Evolutionary conservation across 768 basidiomycete species (phyloP).

Genomic region (Lentinula raphanica): DNA sequence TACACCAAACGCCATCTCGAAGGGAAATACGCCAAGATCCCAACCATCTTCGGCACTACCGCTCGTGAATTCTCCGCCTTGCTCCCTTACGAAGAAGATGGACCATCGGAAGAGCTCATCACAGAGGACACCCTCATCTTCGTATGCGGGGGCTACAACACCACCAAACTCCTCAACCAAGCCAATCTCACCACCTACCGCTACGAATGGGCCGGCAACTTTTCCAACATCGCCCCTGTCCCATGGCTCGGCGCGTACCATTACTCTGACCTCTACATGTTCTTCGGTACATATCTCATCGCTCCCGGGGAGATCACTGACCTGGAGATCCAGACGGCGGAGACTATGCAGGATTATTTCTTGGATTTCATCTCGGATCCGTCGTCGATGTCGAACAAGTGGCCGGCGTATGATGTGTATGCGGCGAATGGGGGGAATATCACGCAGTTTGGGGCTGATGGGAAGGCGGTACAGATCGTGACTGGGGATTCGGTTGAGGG

Average conservation of each 20-base stretch:
- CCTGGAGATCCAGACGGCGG: slow-evolving; percentile 11
- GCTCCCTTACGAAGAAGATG: slow-evolving; percentile 5
- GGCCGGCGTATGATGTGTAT: slow-evolving; percentile 10
- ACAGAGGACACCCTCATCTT: not conserved
- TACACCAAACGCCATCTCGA: slow-evolving; percentile 6
- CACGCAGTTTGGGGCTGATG: slow-evolving; percentile 9
- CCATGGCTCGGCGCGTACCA: slow-evolving; percentile 14
- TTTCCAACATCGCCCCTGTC: slow-evolving; percentile 4
- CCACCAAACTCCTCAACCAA: slow-evolving; percentile 5
- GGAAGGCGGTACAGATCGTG: slow-evolving; percentile 8
- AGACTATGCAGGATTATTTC: slow-evolving; percentile 14
- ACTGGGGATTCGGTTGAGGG: slow-evolving; percentile 9
- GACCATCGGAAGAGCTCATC: slow-evolving; percentile 7
- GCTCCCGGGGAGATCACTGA: slow-evolving; percentile 6
- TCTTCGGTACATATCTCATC: slow-evolving; percentile 16
- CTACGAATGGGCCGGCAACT: slow-evolving; percentile 11
- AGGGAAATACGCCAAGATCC: slow-evolving; percentile 3
- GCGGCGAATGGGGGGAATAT: slow-evolving; percentile 8
- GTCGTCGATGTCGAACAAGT: not conserved
- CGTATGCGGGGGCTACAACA: slow-evolving; percentile 7
- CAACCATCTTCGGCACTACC: slow-evolving; percentile 8
- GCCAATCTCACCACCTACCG: slow-evolving; percentile 8
- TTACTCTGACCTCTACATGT: slow-evolving; percentile 12
- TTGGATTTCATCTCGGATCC: slow-evolving; percentile 18
- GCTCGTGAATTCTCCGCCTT: slow-evolving; percentile 9